phyloP scores from a whole-genome alignment of 306 rosid species.

The Hylodesmum podocarpum region DNA sequence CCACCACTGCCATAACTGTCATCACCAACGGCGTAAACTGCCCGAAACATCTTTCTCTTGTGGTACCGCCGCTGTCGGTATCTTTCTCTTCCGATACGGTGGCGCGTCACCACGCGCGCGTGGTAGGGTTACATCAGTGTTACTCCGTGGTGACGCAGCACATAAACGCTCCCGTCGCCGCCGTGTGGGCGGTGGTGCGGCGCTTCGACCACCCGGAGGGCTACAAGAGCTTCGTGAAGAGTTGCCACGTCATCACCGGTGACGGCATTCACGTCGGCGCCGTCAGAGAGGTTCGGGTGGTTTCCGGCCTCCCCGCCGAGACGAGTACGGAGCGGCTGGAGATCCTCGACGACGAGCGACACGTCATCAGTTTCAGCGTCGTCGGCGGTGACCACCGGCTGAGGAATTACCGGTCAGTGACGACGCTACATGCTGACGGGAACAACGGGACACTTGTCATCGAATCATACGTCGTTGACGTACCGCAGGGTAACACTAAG shows the following conservation, averaged over 20 bases:
- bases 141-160: constrained; percentile 46
- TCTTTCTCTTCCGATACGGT: no score
- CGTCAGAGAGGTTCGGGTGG: constrained; percentile 58
- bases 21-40: constrained; percentile 39
- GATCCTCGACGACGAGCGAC: constrained; percentile 61
- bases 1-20: constrained; percentile 28
- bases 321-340: constrained; percentile 58
- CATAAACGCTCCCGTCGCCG: constrained; percentile 43
- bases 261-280: constrained; percentile 49
- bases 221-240: constrained; percentile 58
- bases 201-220: constrained; percentile 60
- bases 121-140: constrained; percentile 48
- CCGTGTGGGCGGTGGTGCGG: constrained; percentile 60
- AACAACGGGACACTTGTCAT: constrained; percentile 39
- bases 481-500: constrained; percentile 58
- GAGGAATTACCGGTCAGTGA: constrained; percentile 59
- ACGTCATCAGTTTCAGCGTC: constrained; percentile 60
- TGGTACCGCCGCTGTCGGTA: no score
- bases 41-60: constrained; percentile 30
- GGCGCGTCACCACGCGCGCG: constrained; percentile 40
- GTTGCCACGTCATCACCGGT: constrained; percentile 50
- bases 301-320: constrained; percentile 63
- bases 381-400: constrained; percentile 63
- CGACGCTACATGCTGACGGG: constrained; percentile 49
- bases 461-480: constrained; percentile 64